These are phyloP conservation scores for Termitomyces sp. DNA, from an alignment of 768 basidiomycete genomes.

Conservation along the genomic window DNA sequence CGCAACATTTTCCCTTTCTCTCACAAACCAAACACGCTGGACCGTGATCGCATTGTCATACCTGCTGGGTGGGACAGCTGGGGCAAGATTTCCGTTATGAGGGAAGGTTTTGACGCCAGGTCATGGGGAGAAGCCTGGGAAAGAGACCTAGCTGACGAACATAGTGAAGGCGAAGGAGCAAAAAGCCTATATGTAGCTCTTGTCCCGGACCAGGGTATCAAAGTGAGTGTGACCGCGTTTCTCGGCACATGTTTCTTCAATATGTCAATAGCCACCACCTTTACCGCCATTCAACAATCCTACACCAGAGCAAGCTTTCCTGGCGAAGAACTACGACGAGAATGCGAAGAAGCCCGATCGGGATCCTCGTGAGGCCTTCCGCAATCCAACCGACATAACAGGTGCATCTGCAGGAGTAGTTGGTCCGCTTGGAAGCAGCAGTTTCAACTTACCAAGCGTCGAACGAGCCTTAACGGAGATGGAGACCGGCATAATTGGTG, in stretches of 20 bases:
- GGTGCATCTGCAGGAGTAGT: conserved; percentile 72
- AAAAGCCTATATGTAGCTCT: conserved; percentile 62
- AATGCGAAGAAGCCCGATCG: conserved; percentile 86
- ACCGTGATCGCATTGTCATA: conserved; percentile 87
- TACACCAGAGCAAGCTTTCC: conserved; percentile 85
- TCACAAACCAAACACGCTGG: conserved; percentile 85
- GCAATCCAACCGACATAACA: conserved; percentile 61
- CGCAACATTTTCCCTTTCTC: conserved; percentile 84
- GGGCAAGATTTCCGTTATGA: conserved; percentile 88
- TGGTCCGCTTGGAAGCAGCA: conserved; percentile 86
- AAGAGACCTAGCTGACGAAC: conserved; percentile 50
- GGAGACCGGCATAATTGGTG: conserved; percentile 53
- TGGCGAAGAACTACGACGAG: conserved; percentile 86
- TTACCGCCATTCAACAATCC: conserved; percentile 76
- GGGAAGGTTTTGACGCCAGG: conserved; percentile 88
- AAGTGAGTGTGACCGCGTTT: conserved; percentile 38
- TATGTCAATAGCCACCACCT: conserved; percentile 43
- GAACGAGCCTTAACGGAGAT: conserved; percentile 85
- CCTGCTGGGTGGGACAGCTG: conserved; percentile 98
- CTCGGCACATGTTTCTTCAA: background rate
- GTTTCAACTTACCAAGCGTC: conserved; percentile 80
- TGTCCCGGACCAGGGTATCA: conserved; percentile 70
- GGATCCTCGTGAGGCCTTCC: conserved; percentile 85
- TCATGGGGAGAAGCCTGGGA: conserved; percentile 79
- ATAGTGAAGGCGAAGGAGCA: conserved; percentile 49